phyloP scores from a whole-genome alignment of 371 early-diverging fungal species.

The Lichtheimia ornata region DNA sequence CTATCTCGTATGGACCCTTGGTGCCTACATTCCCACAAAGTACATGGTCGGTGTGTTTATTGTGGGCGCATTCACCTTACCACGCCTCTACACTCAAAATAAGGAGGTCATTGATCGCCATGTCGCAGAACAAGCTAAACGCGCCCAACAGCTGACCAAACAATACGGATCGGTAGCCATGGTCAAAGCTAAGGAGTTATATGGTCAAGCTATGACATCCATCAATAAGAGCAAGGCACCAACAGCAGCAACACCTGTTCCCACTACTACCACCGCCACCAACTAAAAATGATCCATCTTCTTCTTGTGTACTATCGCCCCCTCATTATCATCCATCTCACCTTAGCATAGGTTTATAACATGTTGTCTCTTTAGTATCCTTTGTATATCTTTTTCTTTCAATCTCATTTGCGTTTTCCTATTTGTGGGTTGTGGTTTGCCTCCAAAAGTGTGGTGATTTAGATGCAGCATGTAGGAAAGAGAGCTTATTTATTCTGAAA shows the following conservation, averaged over 20 bases:
- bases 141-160: conserved; percentile 28
- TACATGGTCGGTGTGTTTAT: conserved; percentile 49
- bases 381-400: neutral
- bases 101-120: conserved; percentile 54
- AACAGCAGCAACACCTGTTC: too few relatives aligned
- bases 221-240: conserved; percentile 10
- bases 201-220: conserved; percentile 19
- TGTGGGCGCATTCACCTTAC: conserved; percentile 48
- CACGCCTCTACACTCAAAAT: conserved; percentile 56
- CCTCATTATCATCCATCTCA: neutral
- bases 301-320: neutral
- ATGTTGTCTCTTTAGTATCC: neutral
- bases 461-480: too few relatives aligned
- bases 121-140: conserved; percentile 37
- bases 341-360: neutral
- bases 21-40: conserved; percentile 57
- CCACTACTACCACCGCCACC: neutral
- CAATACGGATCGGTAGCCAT: conserved; percentile 36
- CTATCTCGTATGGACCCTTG: conserved; percentile 58
- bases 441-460: too few relatives aligned
- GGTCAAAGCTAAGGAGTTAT: conserved; percentile 30
- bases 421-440: too few relatives aligned
- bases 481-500: neutral
- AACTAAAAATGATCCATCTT: conserved; percentile 6
- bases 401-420: neutral